These are phyloP conservation scores for Mucor irregularis DNA, from an alignment of 371 early-diverging fungal species.

Conservation along the genomic window DNA sequence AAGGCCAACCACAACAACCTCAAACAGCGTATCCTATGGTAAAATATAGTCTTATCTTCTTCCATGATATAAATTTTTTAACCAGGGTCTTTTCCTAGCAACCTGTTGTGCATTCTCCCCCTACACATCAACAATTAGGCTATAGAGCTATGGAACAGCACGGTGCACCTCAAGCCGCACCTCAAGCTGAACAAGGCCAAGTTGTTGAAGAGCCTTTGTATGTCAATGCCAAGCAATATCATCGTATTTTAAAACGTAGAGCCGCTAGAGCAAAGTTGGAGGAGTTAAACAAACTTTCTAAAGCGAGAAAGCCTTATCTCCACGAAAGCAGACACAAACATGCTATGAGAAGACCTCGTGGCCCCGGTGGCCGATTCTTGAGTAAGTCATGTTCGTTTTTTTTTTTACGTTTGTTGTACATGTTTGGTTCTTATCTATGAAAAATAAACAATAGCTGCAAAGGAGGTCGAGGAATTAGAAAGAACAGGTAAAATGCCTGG, in stretches of 20 bases:
- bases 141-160: constrained; percentile 11
- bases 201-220: constrained; percentile 19
- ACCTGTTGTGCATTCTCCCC: constrained; percentile 5
- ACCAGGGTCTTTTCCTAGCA: not conserved
- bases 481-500: constrained; percentile 30
- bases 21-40: constrained; percentile 21
- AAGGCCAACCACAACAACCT: not conserved
- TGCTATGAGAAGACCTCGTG: constrained; percentile 93
- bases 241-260: constrained; percentile 86
- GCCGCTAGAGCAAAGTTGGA: constrained; percentile 73
- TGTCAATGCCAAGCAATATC: constrained; percentile 89
- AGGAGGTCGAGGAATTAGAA: constrained; percentile 57
- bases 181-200: not conserved
- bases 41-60: not conserved
- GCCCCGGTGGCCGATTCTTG: constrained; percentile 85
- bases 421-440: not conserved
- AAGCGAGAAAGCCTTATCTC: constrained; percentile 74
- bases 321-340: constrained; percentile 96
- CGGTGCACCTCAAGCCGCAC: not conserved
- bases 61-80: not conserved
- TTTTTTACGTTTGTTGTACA: not conserved
- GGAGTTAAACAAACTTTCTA: constrained; percentile 54
- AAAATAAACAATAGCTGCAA: constrained; percentile 33
- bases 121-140: constrained; percentile 1
- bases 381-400: constrained; percentile 43